Evolutionary conservation across 306 rosid species (phyloP).

Genomic region (Lathyrus sativus): DNA sequence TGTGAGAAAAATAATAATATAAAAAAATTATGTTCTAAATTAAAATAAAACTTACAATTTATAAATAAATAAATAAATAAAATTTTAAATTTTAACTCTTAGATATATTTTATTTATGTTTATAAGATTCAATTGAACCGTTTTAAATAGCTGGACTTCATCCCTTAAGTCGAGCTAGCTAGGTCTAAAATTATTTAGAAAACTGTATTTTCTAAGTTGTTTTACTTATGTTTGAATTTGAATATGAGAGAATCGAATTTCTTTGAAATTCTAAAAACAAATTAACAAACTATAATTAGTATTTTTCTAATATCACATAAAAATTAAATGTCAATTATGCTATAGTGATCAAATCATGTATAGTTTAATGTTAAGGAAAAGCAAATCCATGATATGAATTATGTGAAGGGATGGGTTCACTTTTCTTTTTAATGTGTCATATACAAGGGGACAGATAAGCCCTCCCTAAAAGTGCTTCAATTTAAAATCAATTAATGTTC

Average conservation of each 20-base stretch:
- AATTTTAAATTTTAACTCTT: no score
- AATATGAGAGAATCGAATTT: no score
- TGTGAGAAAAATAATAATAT: not conserved
- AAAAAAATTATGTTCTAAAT: not conserved
- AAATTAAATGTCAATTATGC: not conserved
- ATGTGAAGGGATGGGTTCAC: not conserved
- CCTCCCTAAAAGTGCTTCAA: not conserved
- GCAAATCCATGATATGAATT: not conserved
- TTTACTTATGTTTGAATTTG: no score
- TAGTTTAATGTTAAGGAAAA: slow-evolving; percentile 4
- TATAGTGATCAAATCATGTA: not conserved
- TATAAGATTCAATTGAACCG: no score
- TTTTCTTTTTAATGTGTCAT: slow-evolving; percentile 40
- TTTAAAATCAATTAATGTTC: not conserved
- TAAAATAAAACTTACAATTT: not conserved
- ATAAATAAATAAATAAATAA: no score
- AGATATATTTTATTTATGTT: no score
- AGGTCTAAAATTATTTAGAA: not conserved
- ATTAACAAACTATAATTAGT: not conserved
- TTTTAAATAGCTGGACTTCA: no score
- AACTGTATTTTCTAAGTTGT: not conserved
- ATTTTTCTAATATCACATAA: not conserved
- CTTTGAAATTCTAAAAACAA: no score
- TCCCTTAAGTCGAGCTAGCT: no score
- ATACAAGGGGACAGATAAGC: slow-evolving; percentile 41